Evolutionary conservation across 1,284 basidiomycete genomes (phyloP), one percentile per base, ranked within the genome.

Genomic region (Cutaneotrichosporon mucoides): DNA sequence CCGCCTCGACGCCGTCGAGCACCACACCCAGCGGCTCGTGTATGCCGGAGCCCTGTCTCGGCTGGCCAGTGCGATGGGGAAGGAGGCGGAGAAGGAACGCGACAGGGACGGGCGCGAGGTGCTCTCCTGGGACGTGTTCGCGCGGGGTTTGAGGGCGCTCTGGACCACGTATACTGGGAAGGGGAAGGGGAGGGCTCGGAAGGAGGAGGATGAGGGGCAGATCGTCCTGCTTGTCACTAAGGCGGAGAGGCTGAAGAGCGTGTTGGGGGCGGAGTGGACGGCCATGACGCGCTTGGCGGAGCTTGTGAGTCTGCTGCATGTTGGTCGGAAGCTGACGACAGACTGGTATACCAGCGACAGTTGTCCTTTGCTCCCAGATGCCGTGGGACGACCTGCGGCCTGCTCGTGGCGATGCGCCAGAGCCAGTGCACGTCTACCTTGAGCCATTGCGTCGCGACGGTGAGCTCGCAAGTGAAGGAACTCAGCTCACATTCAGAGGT

Each of bases 381-480:
- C 82, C 83, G 13, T 92, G 90, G 90, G 85, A 88, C 63, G 84
- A 88, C 63, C 81, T 91, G 15, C 82, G 85, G 8, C 88, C 89
- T 0, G 73, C 83, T 0, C 73, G 87, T 5, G 88, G 86, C 4
- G 86, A 88, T 34, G 83, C 88, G 0, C 84, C 85, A 0, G 88
- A 91, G 68, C 90, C 90, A 0, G 86, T 87, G 65, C 84, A 85
- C 68, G 73, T 92, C n/a, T 84, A 87, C 59, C 75, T 88, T 0
- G 76, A 82, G 1, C 77, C 84, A 1, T 79, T 82, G 2, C 77
- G 78, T n/a, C 87, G 86, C 78, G 80, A 86, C 79, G 82, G 88
- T 86, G 59, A 44, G 80, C 72, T 0, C 16, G 12, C 34, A 41
- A 11, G 40, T 40, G 33, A 53, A 40, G 2, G 8, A 2, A 10